Base-by-base conservation (phyloP, 2,329 filamentous ascomycete genomes). In the Dothideomycetes sp. region DNA sequence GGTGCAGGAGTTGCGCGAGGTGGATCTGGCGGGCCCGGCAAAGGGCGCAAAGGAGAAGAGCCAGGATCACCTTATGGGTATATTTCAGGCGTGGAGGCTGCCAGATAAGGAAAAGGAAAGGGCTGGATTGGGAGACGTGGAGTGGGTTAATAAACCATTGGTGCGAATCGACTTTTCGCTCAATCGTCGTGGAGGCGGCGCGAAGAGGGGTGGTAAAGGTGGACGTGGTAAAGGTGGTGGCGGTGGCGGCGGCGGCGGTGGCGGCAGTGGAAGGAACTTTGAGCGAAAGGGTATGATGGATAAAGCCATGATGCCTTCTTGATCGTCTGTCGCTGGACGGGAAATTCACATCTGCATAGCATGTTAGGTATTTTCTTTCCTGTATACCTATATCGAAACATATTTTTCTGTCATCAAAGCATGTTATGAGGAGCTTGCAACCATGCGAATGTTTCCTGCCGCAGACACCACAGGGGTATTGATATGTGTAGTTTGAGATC, bases 71-170 rank as follows among this genome's bases (percentile, higher is more conserved):
- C 38, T 70, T 42, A 66, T 69, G 63, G 64, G 82, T 31, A 61
- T 85, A 1, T 87, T 84, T 50, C 84, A 88, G 52, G 67, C 75
- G 0, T 85, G 79, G 70, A 80, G 77, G 4, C 66, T 84, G 1
- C 64, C 69, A 0, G 62, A 67, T 2, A 72, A 73, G 19, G 73
- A 77, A 40, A 73, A 79, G 51, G 64, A 70, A 33, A 63, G 65
- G 5, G 51, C 77, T 3, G 75, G 73, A 0, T 55, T 88, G 4
- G 60, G 63, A 1, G 70, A 73, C 0, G 61, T 78, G 5, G 63
- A 76, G 32, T 82, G 81, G 74, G 79, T 79, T 0, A 79, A 81
- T 36, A 61, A 76, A 16, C 82, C 83, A 0, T 53, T 84, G 34
- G 73, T 77, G 49, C 69, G 62, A 45, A 83, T 84, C 31, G 66